A percentile compares a stretch with the other conserved stretches of the same genome.
Conservation (phyloP, 2,329 filamentous ascomycete species). For the Colletotrichum liriopes region DNA sequence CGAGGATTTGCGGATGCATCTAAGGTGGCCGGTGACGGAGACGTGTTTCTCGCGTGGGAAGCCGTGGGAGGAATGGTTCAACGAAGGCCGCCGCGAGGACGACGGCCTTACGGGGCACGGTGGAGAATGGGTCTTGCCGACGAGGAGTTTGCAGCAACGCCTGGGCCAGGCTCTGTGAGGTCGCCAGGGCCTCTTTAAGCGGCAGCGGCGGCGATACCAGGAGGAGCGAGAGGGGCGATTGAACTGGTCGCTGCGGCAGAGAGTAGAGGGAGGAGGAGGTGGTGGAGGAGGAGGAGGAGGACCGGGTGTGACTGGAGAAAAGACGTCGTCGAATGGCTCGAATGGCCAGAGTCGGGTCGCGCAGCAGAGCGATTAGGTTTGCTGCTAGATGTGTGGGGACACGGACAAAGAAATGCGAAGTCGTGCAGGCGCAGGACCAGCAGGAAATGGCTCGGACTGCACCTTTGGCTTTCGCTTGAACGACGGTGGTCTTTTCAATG, state of each 20-base stretch:
- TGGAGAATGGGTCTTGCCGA: slow-evolving; percentile 33
- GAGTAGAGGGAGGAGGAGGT: slow-evolving; percentile 3
- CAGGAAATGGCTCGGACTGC: slow-evolving; percentile 30
- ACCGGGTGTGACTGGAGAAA: slow-evolving; percentile 14
- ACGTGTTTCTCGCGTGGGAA: slow-evolving; percentile 56
- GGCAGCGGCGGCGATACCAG: slow-evolving; percentile 3
- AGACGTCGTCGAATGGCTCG: slow-evolving; percentile 14
- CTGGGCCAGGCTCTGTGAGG: slow-evolving; percentile 33
- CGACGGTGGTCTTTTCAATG: slow-evolving; percentile 25
- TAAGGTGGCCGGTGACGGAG: slow-evolving; percentile 47
- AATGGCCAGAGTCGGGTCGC: slow-evolving; percentile 17
- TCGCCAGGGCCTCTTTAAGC: slow-evolving; percentile 40
- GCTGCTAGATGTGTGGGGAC: slow-evolving; percentile 35
- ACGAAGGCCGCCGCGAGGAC: slow-evolving; percentile 61
- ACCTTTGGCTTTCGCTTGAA: slow-evolving; percentile 30
- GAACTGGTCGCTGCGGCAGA: slow-evolving; percentile 7
- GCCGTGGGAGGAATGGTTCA: slow-evolving; percentile 62
- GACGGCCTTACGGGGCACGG: slow-evolving; percentile 59
- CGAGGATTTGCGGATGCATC: slow-evolving; percentile 51
- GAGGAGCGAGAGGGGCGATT: slow-evolving; percentile 2
- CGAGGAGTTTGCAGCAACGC: slow-evolving; percentile 38
- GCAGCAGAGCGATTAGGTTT: slow-evolving; percentile 38
- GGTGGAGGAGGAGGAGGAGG: slow-evolving; percentile 1
- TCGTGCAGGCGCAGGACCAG: slow-evolving; percentile 3
- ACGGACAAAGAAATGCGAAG: slow-evolving; percentile 38